Evolutionary conservation across 495 filamentous ascomycete species (phyloP).

Genomic region (Penicillium salamii): DNA sequence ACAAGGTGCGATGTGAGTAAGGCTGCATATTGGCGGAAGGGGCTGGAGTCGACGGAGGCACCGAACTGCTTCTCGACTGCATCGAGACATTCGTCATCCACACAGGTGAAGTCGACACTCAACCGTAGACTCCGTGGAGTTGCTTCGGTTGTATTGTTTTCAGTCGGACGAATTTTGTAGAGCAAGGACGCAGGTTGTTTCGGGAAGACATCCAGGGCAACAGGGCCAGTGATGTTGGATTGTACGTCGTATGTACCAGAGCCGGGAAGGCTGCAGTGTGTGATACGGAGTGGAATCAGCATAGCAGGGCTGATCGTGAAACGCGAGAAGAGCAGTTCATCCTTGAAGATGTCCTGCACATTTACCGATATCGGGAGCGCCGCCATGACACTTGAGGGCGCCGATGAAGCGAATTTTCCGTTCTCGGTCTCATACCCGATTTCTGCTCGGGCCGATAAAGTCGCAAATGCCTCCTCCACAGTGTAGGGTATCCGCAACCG

Average conservation of each 20-base stretch:
- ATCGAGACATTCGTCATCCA: slow-evolving; percentile 61
- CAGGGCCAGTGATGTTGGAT: slow-evolving; percentile 51
- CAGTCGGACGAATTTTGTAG: slow-evolving; percentile 63
- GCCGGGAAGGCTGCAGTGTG: slow-evolving; percentile 64
- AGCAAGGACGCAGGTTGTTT: slow-evolving; percentile 79
- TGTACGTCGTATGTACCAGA: slow-evolving; percentile 68
- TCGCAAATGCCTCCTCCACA: slow-evolving; percentile 71
- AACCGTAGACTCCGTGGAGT: slow-evolving; percentile 58
- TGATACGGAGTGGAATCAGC: slow-evolving; percentile 68
- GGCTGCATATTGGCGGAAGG: slow-evolving; percentile 42
- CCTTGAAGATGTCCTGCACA: slow-evolving; percentile 93
- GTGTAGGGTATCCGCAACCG: slow-evolving; percentile 77
- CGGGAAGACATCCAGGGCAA: slow-evolving; percentile 66
- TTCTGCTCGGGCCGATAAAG: slow-evolving; percentile 73
- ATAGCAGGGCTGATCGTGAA: slow-evolving; percentile 84
- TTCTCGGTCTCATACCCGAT: slow-evolving; percentile 71
- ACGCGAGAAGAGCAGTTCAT: slow-evolving; percentile 73
- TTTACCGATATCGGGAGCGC: slow-evolving; percentile 89
- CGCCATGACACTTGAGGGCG: slow-evolving; percentile 59
- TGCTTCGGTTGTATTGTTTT: slow-evolving; percentile 29
- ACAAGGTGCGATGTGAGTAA: slow-evolving; percentile 52
- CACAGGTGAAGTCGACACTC: slow-evolving; percentile 70
- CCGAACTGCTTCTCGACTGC: slow-evolving; percentile 42
- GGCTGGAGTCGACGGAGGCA: slow-evolving; percentile 39
- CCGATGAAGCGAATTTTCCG: slow-evolving; percentile 67